These are phyloP conservation scores for Lactifluus subvellereus DNA, from an alignment of 768 basidiomycete genomes.

Conservation along the genomic window DNA sequence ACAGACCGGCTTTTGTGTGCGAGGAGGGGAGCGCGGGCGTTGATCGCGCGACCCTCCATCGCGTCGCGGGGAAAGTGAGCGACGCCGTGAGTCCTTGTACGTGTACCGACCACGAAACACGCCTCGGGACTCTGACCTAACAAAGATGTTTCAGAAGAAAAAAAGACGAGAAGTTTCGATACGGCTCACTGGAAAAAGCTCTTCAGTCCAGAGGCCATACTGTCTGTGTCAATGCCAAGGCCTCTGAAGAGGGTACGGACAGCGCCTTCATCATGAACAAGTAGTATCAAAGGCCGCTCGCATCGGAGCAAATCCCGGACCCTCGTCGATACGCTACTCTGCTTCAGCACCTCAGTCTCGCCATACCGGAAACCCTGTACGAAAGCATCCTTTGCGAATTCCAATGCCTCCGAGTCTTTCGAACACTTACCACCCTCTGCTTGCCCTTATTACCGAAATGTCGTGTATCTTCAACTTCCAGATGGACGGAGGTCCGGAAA, in stretches of 20 bases:
- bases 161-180: background rate
- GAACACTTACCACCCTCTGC: conserved; percentile 11
- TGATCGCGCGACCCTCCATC: background rate
- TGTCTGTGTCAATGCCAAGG: conserved; percentile 6
- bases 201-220: conserved; percentile 10
- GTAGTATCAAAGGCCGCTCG: conserved; percentile 10
- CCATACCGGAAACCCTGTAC: conserved; percentile 14
- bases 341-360: conserved; percentile 13
- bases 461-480: conserved; percentile 12
- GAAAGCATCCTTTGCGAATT: background rate
- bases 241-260: background rate
- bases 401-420: background rate
- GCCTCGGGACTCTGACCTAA: conserved; percentile 2
- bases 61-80: conserved; percentile 21
- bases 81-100: conserved; percentile 3
- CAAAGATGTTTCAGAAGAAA: background rate
- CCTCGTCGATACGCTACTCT: background rate
- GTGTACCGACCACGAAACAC: background rate
- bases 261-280: conserved; percentile 14
- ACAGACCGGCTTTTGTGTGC: background rate
- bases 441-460: conserved; percentile 16
- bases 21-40: conserved; percentile 14
- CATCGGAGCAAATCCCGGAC: conserved; percentile 9
- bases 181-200: conserved; percentile 15
- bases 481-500: conserved; percentile 11